Percentiles rank a stretch among this genome's conserved stretches.
Evolutionary conservation across 148 eudicot species (phyloP).

Genomic region (Diospyros kaki): DNA sequence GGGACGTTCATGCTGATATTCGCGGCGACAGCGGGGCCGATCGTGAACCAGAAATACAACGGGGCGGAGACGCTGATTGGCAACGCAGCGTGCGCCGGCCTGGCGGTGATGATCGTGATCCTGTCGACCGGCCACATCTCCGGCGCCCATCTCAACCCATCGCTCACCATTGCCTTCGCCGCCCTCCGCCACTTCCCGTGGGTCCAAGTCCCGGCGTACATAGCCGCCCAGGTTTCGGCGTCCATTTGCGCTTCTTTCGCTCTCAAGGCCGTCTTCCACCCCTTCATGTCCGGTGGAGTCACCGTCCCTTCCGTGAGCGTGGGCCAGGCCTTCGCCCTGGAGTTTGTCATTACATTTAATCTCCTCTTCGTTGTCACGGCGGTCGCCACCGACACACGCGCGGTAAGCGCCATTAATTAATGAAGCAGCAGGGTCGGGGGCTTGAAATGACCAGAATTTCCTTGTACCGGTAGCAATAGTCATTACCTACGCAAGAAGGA

Average conservation of each 20-base stretch:
- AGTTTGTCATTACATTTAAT: conserved; percentile 82
- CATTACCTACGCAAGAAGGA: too few relatives aligned
- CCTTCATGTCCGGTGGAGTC: conserved; percentile 87
- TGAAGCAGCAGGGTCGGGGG: neutral
- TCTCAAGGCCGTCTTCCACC: conserved; percentile 81
- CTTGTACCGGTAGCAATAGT: too few relatives aligned
- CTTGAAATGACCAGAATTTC: too few relatives aligned
- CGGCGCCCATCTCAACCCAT: conserved; percentile 91
- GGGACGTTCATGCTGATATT: conserved; percentile 94
- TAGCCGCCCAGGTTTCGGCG: conserved; percentile 81
- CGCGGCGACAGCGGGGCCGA: conserved; percentile 86
- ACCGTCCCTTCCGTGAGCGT: conserved; percentile 63
- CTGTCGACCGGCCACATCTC: conserved; percentile 94
- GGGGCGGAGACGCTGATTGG: conserved; percentile 76
- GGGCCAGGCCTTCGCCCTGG: conserved; percentile 81
- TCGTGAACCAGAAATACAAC: conserved; percentile 75
- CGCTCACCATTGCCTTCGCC: conserved; percentile 87
- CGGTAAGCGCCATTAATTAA: conserved; percentile 33
- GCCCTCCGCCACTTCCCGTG: conserved; percentile 92
- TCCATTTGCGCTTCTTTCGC: conserved; percentile 84
- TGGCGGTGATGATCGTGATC: conserved; percentile 88
- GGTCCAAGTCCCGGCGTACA: conserved; percentile 87
- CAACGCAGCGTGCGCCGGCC: conserved; percentile 81
- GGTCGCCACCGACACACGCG: conserved; percentile 90
- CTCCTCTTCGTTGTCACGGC: conserved; percentile 95